A percentile compares a stretch with the other conserved stretches of the same genome.
phyloP scores from a whole-genome alignment of 2,329 filamentous ascomycete genomes.

The Neocatenulostroma microsporum region DNA sequence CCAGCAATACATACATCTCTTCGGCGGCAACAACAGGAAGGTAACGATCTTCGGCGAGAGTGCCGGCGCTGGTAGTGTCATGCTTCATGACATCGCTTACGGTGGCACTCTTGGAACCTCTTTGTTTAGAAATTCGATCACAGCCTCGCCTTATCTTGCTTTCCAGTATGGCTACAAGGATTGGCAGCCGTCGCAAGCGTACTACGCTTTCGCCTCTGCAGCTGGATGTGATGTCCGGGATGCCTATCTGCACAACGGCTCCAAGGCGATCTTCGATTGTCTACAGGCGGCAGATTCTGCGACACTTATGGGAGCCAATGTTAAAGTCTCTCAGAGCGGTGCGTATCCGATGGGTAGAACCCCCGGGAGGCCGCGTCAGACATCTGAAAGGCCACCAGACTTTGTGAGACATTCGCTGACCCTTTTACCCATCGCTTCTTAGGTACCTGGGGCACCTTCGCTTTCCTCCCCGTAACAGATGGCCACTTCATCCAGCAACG shows the following conservation, averaged over 20 bases:
- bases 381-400: no score
- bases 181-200: slow-evolving; percentile 38
- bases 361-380: no score
- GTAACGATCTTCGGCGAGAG: slow-evolving; percentile 37
- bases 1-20: slow-evolving; percentile 39
- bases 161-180: slow-evolving; percentile 47
- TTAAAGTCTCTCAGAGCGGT: slow-evolving; percentile 26
- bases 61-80: slow-evolving; percentile 35
- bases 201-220: slow-evolving; percentile 38
- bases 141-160: slow-evolving; percentile 47
- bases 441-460: slow-evolving; percentile 36
- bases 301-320: slow-evolving; percentile 32
- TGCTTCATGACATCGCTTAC: slow-evolving; percentile 29
- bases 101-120: slow-evolving; percentile 20
- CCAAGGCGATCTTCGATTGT: slow-evolving; percentile 36
- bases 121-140: slow-evolving; percentile 27
- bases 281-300: slow-evolving; percentile 30
- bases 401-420: no score
- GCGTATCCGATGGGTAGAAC: no score
- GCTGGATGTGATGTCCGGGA: slow-evolving; percentile 33
- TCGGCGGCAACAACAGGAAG: slow-evolving; percentile 41
- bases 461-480: slow-evolving; percentile 39
- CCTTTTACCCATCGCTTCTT: no score
- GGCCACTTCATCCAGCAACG: slow-evolving; percentile 32
- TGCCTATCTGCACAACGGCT: slow-evolving; percentile 13